Base-by-base conservation (phyloP, 495 filamentous ascomycete species). In the Lentithecium fluviatile region DNA sequence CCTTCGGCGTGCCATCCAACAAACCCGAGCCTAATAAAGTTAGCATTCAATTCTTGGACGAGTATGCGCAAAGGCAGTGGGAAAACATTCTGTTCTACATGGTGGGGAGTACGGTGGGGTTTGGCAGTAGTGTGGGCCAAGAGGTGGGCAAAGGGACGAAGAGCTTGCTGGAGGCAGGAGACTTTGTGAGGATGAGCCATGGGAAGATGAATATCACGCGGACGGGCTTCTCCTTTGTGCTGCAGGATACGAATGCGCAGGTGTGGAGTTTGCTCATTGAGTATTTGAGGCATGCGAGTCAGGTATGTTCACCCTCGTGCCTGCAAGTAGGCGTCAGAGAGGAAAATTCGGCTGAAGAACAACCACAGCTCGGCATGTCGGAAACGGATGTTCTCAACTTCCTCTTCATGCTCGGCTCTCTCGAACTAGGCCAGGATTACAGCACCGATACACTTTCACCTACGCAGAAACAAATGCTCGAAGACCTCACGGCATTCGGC, bases 31-130 rank as follows among this genome's bases (percentile, higher is more conserved):
- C 83, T 15, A 73, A 77, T 38, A 74, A 77, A 34, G 79, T 94
- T 24, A 79, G 84, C 20, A 73, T 91, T 5, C 65, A 77, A 20
- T 88, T 85, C 67, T 79, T 98, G n/a, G 95, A 98, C 63, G 78
- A 83, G 25, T 96, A 91, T 74, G 93, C 92, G 13, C 80, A 87
- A 47, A 82, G 79, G 60, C 93, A 96, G 69, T 98, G 95, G 90
- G 95, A 98, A 71, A 86, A 89, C 7, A 95, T 98, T 10, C 75
- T 97, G 32, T 91, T 95, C 71, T 98, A 93, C 70, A 92, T 98
- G 74, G 94, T 98, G 29, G 86, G 86, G 47, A 86, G 80, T 36
- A 81, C 81, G 54, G 83, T 79, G 70, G 80, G 72, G 73, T 73
- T 80, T 73, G 56, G 75, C 71, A n/a, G 74, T 75, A 12, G 69